Percentiles rank a stretch among this genome's conserved stretches.
phyloP scores from a whole-genome alignment of 306 rosid species.

The Dicorynia guianensis region DNA sequence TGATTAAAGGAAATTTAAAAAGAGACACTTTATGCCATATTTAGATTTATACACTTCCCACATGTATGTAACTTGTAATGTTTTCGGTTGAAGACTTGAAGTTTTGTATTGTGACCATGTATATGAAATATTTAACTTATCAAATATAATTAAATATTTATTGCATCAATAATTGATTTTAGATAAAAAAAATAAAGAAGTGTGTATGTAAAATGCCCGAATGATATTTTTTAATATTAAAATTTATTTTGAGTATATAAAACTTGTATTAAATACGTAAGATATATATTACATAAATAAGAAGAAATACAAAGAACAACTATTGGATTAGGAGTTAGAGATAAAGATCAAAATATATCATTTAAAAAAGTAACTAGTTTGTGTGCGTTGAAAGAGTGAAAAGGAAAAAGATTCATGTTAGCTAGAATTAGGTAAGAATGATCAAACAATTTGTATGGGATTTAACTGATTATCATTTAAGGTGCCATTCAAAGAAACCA shows the following conservation, averaged over 20 bases:
- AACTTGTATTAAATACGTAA: no score
- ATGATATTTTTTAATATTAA: no score
- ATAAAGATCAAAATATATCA: not conserved
- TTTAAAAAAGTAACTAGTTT: not conserved
- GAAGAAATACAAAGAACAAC: not conserved
- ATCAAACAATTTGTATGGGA: slow-evolving; percentile 12
- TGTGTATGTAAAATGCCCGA: no score
- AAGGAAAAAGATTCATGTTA: not conserved
- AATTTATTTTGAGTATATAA: no score
- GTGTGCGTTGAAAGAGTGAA: not conserved
- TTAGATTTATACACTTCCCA: not conserved
- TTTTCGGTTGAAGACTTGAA: no score
- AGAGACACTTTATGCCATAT: no score
- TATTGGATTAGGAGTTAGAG: not conserved
- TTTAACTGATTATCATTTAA: slow-evolving; percentile 35
- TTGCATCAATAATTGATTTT: no score
- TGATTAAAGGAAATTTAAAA: slow-evolving; percentile 23
- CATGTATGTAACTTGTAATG: no score
- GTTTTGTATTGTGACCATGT: no score
- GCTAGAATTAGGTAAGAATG: slow-evolving; percentile 21
- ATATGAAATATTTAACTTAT: no score
- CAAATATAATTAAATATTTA: no score
- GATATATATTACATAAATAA: not conserved
- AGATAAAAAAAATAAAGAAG: no score
- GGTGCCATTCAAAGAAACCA: slow-evolving; percentile 27